These are phyloP conservation scores for Blastomyces percursus DNA, from an alignment of 2,329 filamentous ascomycete species.

Conservation along the genomic window DNA sequence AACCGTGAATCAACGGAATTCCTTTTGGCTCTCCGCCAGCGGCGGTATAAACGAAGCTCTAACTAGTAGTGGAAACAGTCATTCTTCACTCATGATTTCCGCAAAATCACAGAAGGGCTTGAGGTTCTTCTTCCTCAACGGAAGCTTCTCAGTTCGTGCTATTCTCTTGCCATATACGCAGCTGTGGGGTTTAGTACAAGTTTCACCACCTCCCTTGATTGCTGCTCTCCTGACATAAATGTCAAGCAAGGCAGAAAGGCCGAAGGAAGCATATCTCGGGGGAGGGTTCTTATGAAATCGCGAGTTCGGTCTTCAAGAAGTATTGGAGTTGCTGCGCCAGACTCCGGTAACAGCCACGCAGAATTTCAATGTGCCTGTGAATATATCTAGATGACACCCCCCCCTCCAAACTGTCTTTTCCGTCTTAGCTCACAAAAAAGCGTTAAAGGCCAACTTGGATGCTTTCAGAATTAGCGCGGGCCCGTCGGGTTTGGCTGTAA, in stretches of 20 bases:
- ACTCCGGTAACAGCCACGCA: neutral
- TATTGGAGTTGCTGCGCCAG: neutral
- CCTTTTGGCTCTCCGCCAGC: neutral
- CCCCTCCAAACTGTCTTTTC: neutral
- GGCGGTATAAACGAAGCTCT: neutral
- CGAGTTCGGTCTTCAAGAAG: neutral
- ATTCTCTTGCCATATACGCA: neutral
- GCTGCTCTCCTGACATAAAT: neutral
- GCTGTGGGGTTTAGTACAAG: neutral
- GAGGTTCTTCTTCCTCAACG: neutral
- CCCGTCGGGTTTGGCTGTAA: neutral
- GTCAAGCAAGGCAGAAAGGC: too few relatives aligned
- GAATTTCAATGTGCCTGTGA: neutral
- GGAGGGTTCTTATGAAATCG: neutral
- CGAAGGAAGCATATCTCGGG: neutral
- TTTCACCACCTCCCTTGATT: neutral
- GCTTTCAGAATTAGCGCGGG: neutral
- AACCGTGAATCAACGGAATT: neutral
- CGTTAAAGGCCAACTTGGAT: neutral
- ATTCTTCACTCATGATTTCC: neutral
- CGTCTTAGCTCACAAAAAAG: neutral
- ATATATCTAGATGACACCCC: neutral
- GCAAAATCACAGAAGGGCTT: neutral
- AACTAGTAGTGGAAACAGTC: neutral
- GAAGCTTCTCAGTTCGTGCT: neutral